Conservation (phyloP, 2,329 filamentous ascomycete genomes). For the Lasiodiplodia gonubiensis region DNA sequence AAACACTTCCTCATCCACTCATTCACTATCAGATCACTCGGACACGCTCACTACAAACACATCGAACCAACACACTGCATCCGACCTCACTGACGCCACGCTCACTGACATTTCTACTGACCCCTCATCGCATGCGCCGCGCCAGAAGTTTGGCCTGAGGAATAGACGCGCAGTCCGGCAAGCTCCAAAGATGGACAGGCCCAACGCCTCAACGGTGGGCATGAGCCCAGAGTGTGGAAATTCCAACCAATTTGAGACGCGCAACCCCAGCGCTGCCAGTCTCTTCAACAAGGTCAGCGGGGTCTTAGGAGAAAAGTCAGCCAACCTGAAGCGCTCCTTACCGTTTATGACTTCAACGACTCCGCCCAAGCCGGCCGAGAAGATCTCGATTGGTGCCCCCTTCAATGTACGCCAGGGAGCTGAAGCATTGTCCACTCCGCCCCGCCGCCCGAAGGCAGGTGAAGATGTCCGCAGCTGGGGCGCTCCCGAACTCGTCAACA, state of each 20-base stretch:
- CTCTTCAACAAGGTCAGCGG: background rate
- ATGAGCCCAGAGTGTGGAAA: background rate
- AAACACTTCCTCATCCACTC: background rate
- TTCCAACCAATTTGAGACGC: too few relatives aligned
- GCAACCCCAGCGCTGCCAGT: background rate
- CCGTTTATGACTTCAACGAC: background rate
- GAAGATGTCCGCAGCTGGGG: conserved; percentile 12
- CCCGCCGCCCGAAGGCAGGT: conserved; percentile 5
- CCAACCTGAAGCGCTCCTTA: conserved; percentile 3
- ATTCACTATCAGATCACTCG: background rate
- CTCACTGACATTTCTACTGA: background rate
- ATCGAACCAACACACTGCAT: background rate
- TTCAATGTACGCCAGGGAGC: background rate
- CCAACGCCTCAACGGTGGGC: background rate
- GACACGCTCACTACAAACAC: background rate
- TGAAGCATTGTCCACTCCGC: background rate
- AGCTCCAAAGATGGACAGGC: background rate
- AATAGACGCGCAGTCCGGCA: background rate
- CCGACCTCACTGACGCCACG: background rate
- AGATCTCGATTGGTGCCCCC: background rate
- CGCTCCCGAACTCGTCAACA: background rate
- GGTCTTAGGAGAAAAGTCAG: conserved; percentile 1
- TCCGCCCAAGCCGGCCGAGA: background rate
- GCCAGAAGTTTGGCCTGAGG: background rate
- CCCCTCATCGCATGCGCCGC: background rate